Evolutionary conservation across 2,329 filamentous ascomycete genomes (phyloP), one percentile per base, ranked within the genome.

Genomic region (Talaromyces sp.): DNA sequence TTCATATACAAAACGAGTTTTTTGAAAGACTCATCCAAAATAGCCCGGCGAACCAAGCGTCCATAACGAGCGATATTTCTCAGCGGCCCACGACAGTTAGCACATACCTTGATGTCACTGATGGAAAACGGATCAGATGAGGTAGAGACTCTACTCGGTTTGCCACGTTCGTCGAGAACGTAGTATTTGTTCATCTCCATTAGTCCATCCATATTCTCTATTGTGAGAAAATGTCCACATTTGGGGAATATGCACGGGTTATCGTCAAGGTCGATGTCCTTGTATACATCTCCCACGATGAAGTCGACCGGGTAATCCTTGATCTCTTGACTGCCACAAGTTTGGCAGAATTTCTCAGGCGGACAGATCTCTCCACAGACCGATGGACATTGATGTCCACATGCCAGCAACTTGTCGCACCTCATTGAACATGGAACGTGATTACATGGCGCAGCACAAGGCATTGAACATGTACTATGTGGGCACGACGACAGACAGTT

Each of bases 401-500:
- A 91, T 0, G 31, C 19, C 3, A 91, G 73, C 0, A 65, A 17
- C 33, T 84, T 78, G 3, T 77, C 70, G 70, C 89, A 92, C 9
- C 89, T 80, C 68, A 81, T 73, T 1, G 83, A 84, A 72, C 89
- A 92, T 1, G 89, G 90, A 0, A 90, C 71, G 76, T 86, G 84
- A 68, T 90, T 80, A 71, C 89, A 92, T 0, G 89, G 89, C 0
- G 85, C 89, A 0, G 87, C 87, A 67, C 89, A 91, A 19, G 85
- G 85, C 80, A 87, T 81, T 0, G 74, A 74, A 61, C 82, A 85
- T 1, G 61, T 33, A 25, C 70, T 76, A 69, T 90, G 88, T 8
- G 80, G 79, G 67, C 87, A 90, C 3, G 70, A 70, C 37, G 84
- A 89, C 0, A 79, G 73, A 68, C 88, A 90, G 1, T 72, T 68